These are phyloP conservation scores for Kondoa malvinella DNA, from an alignment of 768 basidiomycete genomes.

Conservation along the genomic window DNA sequence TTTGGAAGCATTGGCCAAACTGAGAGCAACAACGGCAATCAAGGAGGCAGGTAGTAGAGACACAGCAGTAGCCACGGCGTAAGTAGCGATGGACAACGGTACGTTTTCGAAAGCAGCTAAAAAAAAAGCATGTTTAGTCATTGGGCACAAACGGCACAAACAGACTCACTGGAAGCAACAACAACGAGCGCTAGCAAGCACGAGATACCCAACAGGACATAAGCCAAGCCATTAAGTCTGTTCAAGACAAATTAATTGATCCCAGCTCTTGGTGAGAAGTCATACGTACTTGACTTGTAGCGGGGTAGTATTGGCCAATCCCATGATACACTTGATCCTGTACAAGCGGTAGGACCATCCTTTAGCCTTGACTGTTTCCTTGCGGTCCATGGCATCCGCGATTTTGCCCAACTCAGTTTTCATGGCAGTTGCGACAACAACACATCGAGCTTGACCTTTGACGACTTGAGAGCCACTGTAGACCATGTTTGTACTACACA, in stretches of 20 bases:
- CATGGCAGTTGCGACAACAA: constrained; percentile 36
- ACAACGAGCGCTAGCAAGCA: constrained; percentile 33
- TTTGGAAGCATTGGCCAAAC: constrained; percentile 39
- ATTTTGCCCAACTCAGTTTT: constrained; percentile 35
- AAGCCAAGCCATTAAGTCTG: constrained; percentile 32
- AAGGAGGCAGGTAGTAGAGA: constrained; percentile 32
- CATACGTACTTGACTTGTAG: constrained; percentile 35
- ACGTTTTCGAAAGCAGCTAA: constrained; percentile 19
- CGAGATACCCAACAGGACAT: constrained; percentile 30
- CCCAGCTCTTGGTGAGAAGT: not conserved
- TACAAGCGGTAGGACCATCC: constrained; percentile 24
- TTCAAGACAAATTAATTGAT: constrained; percentile 29
- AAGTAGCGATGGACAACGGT: constrained; percentile 28
- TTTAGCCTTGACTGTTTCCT: constrained; percentile 27
- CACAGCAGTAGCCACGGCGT: constrained; percentile 34
- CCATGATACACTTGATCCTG: constrained; percentile 32
- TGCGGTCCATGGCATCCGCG: constrained; percentile 32
- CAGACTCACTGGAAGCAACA: constrained; percentile 33
- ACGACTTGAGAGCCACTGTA: constrained; percentile 36
- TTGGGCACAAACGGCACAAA: not conserved
- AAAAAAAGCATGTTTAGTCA: not conserved
- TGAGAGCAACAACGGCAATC: not conserved
- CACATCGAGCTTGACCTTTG: constrained; percentile 35
- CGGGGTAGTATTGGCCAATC: constrained; percentile 35
- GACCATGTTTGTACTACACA: constrained; percentile 25